Evolutionary conservation across 306 rosid genomes (phyloP), one percentile per base, ranked within the genome.

Genomic region (Rosa persica): DNA sequence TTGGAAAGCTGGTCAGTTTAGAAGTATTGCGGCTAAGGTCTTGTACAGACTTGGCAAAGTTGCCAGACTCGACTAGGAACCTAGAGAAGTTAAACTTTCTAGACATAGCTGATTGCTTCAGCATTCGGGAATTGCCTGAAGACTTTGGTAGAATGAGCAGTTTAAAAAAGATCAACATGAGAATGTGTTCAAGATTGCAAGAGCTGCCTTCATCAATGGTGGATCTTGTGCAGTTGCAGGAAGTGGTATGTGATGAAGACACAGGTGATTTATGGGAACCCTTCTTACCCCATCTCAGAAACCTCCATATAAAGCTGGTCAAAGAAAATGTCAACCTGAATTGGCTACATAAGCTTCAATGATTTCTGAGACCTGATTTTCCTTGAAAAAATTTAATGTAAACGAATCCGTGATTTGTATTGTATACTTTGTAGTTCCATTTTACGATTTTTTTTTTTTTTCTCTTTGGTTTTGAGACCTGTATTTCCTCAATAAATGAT

Each of bases 61-160:
- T 90, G 61, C 93, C 97, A 6, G 81, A 79, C 3, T 88, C 92
- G 4, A 74, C 75, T 17, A 34, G 51, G 27, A 71, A 51, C 12
- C 89, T 93, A 38, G 22, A 19, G 0, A 76, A 54, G 42, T 76
- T 91, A n/a, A 48, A 73, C 1, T 65, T 72, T 79, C 90, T 93
- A 3, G 97, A 93, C 76, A 78, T 93, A 58, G 87, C 90, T 47
- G 71, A 80, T 23, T 93, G 97, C 74, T 67, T 76, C 67, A 86
- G 89, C 76, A 78, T 91, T 61, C 4, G 43, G 64, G 68, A 23
- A 7, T 78, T 91, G 54, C 93, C 98, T 0, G 86, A 86, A 70
- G 64, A 81, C 13, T 76, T 93, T 0, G 92, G 93, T 3, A 73
- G 77, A 48, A 61, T 89, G 58, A 0, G 3, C n/a, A 77, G 69